Evolutionary conservation across 2,329 filamentous ascomycete genomes (phyloP), one percentile per base, ranked within the genome.

Genomic region (Nemania sp.): DNA sequence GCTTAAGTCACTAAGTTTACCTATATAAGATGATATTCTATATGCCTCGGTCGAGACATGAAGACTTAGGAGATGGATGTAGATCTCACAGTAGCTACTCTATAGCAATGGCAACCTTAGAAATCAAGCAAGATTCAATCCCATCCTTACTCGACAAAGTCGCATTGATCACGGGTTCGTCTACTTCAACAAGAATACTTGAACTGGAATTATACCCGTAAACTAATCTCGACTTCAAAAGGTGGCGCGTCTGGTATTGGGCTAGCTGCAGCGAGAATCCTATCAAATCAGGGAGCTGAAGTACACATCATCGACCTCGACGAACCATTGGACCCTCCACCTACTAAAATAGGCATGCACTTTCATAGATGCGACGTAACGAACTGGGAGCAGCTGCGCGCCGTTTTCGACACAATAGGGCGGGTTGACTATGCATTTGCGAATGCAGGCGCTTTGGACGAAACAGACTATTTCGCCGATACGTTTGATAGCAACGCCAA

Each of bases 401-500:
- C 47, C 20, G 47, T 5, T 1, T 55, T 55, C 15, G 20, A 2
- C 11, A 4, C 26, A 2, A 59, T 73, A 5, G 71, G 74, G 0
- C 56, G 64, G 2, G 61, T 80, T 7, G 77, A 81, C 65, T 74
- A 79, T 52, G 78, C 73, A 20, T 57, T 80, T n/a, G 74, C 78
- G 26, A 80, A 80, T 62, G 79, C 79, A 11, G 79, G 78, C 22
- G 72, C 79, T 13, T 70, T 72, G 0, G 74, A 80, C 56, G 73
- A 77, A 22, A 2, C 5, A 1, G 22, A 47, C 26, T 80, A 77
- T 58, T 77, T 80, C 38, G 71, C 60, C 18, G 78, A 80, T 47
- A 62, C 56, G 0, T 73, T 78, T 11, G 77, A 79, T 38, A 70
- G 68, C 0, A 24, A 72, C 1, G 77, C 75, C 15, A 57, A 72